These are phyloP conservation scores for Balamuthia mandrillaris DNA, from an alignment of 208 protist species.

Conservation along the genomic window DNA sequence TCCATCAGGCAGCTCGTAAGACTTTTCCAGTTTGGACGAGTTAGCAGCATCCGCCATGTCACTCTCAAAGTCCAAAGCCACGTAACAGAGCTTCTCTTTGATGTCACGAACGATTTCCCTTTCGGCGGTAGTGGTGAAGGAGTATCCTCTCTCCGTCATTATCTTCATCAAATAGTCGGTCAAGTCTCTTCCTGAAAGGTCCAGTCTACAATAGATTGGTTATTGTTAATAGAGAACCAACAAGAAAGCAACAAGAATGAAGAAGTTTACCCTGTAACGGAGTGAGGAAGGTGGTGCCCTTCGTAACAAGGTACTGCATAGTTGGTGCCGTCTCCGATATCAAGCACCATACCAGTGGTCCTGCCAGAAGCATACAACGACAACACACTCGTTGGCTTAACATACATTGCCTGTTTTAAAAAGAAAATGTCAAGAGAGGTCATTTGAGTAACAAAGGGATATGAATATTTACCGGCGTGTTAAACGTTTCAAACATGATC, in stretches of 20 bases:
- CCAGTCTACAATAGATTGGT: conserved; percentile 65
- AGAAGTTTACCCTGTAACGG: not conserved
- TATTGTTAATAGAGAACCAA: no score
- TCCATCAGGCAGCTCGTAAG: conserved; percentile 86
- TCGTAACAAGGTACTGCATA: not conserved
- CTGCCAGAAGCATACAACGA: not conserved
- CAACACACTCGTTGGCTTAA: conserved; percentile 91
- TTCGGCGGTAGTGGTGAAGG: conserved; percentile 92
- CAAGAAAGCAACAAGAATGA: no score
- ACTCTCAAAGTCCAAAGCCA: conserved; percentile 86
- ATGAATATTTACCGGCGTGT: no score
- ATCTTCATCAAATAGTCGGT: conserved; percentile 89
- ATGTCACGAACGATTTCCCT: conserved; percentile 95
- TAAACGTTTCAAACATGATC: conserved; percentile 85
- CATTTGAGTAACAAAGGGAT: no score
- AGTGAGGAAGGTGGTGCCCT: not conserved
- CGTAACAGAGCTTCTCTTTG: conserved; percentile 63
- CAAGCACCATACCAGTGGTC: not conserved
- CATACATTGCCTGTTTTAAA: conserved; percentile 78
- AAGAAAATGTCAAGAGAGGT: no score
- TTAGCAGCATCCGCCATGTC: conserved; percentile 81
- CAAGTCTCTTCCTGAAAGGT: conserved; percentile 78
- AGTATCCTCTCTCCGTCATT: conserved; percentile 89
- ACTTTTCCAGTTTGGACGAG: conserved; percentile 59
- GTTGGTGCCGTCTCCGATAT: not conserved